Evolutionary conservation across 129 eudicot genomes (phyloP), one percentile per base, ranked within the genome.

Genomic region (Pulicaria dysenterica): DNA sequence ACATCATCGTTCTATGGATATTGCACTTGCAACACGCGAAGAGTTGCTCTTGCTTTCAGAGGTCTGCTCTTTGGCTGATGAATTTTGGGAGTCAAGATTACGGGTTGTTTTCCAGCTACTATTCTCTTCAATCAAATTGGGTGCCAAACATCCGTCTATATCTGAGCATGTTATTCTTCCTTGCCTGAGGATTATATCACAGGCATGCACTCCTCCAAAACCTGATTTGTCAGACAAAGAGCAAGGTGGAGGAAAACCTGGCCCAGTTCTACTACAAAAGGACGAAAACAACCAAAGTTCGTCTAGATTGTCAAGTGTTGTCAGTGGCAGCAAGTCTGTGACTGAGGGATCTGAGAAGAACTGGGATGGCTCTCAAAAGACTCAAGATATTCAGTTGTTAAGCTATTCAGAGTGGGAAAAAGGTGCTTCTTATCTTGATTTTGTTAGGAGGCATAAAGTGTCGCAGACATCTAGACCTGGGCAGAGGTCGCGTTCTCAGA

Each of bases 1-100:
- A 76, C 99, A 95, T 77, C 97, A 95, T 83, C 93, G 99, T 5
- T 95, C 99, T 19, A 90, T 95, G 91, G 99, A 95, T 69, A 91
- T 95, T 31, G 94, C 99, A 70, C 82, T 95, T 73, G 96, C 97
- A 42, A 88, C 94, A 72, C 91, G 95, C 12, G 99, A 95, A 83
- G 99, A 95, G 76, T 56, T 95, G 75, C 71, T 91, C 58, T 80
- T 95, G 81, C 97, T 95, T 70, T 95, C 99, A 50, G 99, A 95
- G 82, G 91, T 95, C 39, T 95, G 97, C 75, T 91, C 97, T 8
- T 84, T 86, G 74, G 84, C 96, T 3, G 97, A 95, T 83, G 99
- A 95, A 77, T 95, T 83, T 71, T 91, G 99, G 99, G 99, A 95
- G 69, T 88, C 97, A 10, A 95, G 99, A 67, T 77, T 95, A 70